A percentile compares a stretch with the other conserved stretches of the same genome.
Evolutionary conservation across 1,139 yeast genomes (phyloP).

Genomic region (Keqinozyma sinolaborantium): DNA sequence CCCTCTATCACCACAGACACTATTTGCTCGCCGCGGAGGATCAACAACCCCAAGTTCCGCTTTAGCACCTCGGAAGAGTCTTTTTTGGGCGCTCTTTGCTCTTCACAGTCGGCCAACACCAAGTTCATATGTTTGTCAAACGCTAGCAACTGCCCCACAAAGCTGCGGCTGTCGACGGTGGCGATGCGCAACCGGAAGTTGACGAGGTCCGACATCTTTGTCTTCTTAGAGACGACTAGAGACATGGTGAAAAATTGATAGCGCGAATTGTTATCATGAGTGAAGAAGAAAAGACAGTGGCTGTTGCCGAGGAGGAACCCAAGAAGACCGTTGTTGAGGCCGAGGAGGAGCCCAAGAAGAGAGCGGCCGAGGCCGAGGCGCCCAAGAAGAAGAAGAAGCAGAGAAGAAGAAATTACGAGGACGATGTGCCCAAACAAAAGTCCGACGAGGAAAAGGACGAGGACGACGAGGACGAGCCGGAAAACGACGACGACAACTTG

Average conservation of each 20-base stretch:
- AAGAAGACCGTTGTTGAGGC: constrained; percentile 12
- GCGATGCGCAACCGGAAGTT: constrained; percentile 71
- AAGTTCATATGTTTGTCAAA: constrained; percentile 89
- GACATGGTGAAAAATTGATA: background rate
- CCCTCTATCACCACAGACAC: constrained; percentile 82
- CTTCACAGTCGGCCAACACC: constrained; percentile 83
- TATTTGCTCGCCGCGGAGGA: constrained; percentile 85
- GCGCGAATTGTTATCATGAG: constrained; percentile 1
- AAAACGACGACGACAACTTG: constrained; percentile 39
- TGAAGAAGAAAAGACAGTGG: constrained; percentile 4
- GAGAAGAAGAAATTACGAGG: constrained; percentile 48
- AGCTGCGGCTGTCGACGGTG: constrained; percentile 70
- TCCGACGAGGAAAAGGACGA: constrained; percentile 48
- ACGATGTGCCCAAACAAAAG: constrained; percentile 39
- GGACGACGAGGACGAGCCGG: constrained; percentile 55
- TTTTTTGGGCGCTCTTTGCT: constrained; percentile 70
- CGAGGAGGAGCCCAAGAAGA: constrained; percentile 10
- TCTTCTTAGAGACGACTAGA: constrained; percentile 34
- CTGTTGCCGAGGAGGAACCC: constrained; percentile 6
- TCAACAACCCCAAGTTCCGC: constrained; percentile 74
- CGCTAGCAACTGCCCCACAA: constrained; percentile 78
- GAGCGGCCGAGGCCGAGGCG: constrained; percentile 13
- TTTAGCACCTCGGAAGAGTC: constrained; percentile 51
- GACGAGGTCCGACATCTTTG: constrained; percentile 65
- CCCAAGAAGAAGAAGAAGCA: constrained; percentile 43